phyloP scores from a whole-genome alignment of 1,284 basidiomycete species.

The Schizophyllum commune region DNA sequence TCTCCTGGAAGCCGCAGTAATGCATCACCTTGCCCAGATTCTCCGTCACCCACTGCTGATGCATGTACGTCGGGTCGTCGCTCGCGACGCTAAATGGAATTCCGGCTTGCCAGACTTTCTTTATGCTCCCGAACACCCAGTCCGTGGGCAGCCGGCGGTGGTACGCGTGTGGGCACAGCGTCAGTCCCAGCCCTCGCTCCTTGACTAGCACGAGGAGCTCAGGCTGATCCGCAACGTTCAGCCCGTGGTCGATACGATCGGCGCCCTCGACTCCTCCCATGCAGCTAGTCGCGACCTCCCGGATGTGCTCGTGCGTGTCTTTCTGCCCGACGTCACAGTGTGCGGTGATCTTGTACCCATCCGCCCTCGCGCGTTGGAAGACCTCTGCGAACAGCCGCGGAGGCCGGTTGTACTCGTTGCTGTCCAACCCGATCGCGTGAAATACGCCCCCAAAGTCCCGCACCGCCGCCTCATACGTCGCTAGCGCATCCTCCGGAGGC shows the following conservation, averaged over 20 bases:
- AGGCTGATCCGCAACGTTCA: not conserved
- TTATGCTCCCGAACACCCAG: not conserved
- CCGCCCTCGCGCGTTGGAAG: not conserved
- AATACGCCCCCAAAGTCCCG: not conserved
- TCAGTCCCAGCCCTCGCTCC: not conserved
- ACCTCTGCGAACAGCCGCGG: not conserved
- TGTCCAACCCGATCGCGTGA: not conserved
- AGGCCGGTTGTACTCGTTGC: not conserved
- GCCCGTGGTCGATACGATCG: not conserved
- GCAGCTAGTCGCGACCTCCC: not conserved
- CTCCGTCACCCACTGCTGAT: not conserved
- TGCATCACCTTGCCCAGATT: not conserved
- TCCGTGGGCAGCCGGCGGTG: not conserved
- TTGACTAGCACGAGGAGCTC: not conserved
- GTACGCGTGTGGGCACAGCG: not conserved
- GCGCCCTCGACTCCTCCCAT: not conserved
- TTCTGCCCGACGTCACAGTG: not conserved
- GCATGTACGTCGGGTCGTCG: not conserved
- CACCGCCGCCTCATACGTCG: not conserved
- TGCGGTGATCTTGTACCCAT: not conserved
- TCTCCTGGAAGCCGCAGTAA: not conserved
- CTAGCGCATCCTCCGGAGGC: not conserved
- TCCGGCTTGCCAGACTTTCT: not conserved
- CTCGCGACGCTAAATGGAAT: not conserved
- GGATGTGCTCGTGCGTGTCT: not conserved